phyloP scores from a whole-genome alignment of 208 protist species.

The Trypanosoma brucei region DNA sequence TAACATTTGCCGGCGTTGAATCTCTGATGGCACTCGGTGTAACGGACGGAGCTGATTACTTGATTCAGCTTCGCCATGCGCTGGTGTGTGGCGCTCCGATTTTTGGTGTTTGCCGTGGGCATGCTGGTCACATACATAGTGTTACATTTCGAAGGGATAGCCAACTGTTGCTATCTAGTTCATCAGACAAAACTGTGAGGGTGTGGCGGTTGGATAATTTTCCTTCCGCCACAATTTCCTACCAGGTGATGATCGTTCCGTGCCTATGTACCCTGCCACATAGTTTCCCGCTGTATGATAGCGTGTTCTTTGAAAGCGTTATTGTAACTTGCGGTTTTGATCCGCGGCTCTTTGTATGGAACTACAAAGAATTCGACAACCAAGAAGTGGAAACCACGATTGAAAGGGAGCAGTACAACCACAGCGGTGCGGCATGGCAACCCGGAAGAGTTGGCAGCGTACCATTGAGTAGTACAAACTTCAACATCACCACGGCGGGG shows the following conservation, averaged over 20 bases:
- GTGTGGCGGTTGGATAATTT: constrained; percentile 36
- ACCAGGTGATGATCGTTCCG: not conserved
- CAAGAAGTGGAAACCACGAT: not conserved
- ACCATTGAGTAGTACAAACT: not conserved
- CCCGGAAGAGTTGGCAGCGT: too few species aligned
- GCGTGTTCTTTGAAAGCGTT: constrained; percentile 65
- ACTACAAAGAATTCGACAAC: constrained; percentile 24
- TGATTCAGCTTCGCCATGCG: constrained; percentile 54
- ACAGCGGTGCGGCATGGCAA: too few species aligned
- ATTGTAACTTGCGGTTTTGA: constrained; percentile 78
- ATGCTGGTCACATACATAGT: constrained; percentile 65
- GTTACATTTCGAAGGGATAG: constrained; percentile 48
- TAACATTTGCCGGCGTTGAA: constrained; percentile 43
- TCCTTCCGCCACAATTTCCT: not conserved
- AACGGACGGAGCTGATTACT: constrained; percentile 45
- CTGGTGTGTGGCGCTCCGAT: constrained; percentile 32
- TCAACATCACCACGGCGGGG: constrained; percentile 15
- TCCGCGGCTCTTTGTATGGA: constrained; percentile 52
- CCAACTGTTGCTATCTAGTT: constrained; percentile 55
- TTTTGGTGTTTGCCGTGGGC: constrained; percentile 35
- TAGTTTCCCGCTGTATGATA: constrained; percentile 60
- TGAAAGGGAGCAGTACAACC: too few species aligned
- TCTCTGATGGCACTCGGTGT: constrained; percentile 55
- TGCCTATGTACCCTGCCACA: constrained; percentile 60
- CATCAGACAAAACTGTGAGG: constrained; percentile 66